A percentile compares a stretch with the other conserved stretches of the same genome.
phyloP scores from a whole-genome alignment of 2,329 filamentous ascomycete genomes.

The Fusarium xyrophilum region DNA sequence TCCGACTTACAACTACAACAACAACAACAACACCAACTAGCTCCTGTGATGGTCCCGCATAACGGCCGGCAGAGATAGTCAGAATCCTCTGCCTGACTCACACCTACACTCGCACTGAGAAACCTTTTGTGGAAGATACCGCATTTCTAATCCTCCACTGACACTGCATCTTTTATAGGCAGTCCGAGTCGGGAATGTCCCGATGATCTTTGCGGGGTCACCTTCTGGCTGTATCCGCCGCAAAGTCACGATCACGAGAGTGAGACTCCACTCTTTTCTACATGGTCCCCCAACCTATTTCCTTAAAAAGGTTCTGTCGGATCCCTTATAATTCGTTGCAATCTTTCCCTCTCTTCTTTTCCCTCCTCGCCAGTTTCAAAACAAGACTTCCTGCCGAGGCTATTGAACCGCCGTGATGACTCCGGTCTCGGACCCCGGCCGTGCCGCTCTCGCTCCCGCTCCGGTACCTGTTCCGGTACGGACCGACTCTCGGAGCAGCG shows the following conservation, averaged over 20 bases:
- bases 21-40: neutral
- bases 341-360: neutral
- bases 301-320: neutral
- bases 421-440: constrained; percentile 10
- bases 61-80: neutral
- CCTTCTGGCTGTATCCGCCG: constrained; percentile 1
- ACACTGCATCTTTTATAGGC: constrained; percentile 6
- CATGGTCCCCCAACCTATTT: constrained; percentile 12
- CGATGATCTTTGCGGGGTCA: constrained; percentile 28
- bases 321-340: neutral
- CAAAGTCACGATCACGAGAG: constrained; percentile 39
- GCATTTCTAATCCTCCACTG: constrained; percentile 1
- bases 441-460: constrained; percentile 3
- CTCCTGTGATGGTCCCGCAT: neutral
- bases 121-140: neutral
- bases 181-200: constrained; percentile 17
- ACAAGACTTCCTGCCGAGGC: neutral
- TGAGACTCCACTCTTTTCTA: constrained; percentile 27
- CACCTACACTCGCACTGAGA: constrained; percentile 9
- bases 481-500: constrained; percentile 19
- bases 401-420: constrained; percentile 7
- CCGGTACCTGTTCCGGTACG: constrained; percentile 36
- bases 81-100: neutral
- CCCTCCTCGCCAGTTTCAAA: neutral
- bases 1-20: neutral